Percentiles rank a stretch among this genome's conserved stretches.
Conservation (phyloP, 192 early-diverging fungal species). For the Podila minutissima region DNA sequence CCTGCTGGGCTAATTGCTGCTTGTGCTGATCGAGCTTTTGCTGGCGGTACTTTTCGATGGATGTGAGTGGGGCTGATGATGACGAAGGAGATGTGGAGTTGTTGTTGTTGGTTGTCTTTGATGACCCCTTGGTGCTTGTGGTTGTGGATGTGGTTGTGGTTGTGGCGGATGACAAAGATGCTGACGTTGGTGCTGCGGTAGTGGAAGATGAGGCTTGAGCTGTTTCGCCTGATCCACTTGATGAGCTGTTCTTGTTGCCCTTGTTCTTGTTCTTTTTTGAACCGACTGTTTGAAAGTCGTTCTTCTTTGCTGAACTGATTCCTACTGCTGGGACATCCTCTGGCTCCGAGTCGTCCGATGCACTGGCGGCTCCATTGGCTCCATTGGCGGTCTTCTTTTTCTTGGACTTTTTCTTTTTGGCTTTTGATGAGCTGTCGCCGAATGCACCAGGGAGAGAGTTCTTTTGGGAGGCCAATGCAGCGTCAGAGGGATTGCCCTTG, state of each 20-base stretch:
- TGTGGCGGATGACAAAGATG: neutral
- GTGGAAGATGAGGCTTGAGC: neutral
- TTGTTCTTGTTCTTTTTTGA: conserved; percentile 10
- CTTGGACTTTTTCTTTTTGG: conserved; percentile 50
- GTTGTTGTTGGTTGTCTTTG: neutral
- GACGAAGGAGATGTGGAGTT: neutral
- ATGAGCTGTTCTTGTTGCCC: neutral
- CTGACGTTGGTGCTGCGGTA: conserved; percentile 1
- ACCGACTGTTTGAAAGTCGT: neutral
- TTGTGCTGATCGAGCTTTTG: conserved; percentile 27
- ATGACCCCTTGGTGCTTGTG: neutral
- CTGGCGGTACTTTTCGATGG: conserved; percentile 40
- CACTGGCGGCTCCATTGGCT: conserved; percentile 6
- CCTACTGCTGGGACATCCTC: conserved; percentile 9
- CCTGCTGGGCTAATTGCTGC: conserved; percentile 38
- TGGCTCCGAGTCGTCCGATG: conserved; percentile 33
- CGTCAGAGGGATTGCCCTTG: conserved; percentile 15
- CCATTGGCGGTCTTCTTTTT: conserved; percentile 18
- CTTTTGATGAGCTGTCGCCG: conserved; percentile 15
- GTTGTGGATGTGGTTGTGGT: neutral
- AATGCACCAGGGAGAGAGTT: conserved; percentile 34
- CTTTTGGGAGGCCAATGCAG: conserved; percentile 8
- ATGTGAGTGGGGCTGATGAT: conserved; percentile 2
- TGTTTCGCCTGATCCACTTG: neutral
- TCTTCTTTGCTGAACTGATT: neutral